Conservation (phyloP, 1,284 basidiomycete genomes). For the Hymenochaete sp. region DNA sequence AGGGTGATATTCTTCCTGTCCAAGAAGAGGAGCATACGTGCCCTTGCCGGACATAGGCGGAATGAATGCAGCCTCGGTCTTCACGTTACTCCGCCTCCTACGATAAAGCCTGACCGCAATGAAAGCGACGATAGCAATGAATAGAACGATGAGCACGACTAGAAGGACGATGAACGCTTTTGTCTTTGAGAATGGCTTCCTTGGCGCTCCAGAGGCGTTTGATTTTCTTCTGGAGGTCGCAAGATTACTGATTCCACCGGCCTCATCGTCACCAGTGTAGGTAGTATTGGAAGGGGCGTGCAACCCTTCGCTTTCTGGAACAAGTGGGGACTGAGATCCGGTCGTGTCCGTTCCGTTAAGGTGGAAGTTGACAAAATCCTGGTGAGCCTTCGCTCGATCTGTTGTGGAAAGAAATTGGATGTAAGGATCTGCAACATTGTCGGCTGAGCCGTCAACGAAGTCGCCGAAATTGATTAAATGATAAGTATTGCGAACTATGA, state of each 20-base stretch:
- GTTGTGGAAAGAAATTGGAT: constrained; percentile 39
- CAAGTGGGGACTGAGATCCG: constrained; percentile 15
- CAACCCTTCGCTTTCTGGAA: constrained; percentile 8
- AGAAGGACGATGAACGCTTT: constrained; percentile 9
- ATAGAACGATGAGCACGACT: not conserved
- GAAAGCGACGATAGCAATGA: constrained; percentile 2
- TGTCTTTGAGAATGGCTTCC: not conserved
- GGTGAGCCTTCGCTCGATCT: constrained; percentile 37
- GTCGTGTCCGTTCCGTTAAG: constrained; percentile 41
- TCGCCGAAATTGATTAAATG: constrained; percentile 27
- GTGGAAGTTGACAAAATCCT: constrained; percentile 44
- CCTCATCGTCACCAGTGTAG: not conserved
- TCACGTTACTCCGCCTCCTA: constrained; percentile 3
- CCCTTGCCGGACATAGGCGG: constrained; percentile 1
- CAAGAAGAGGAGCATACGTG: constrained; percentile 17
- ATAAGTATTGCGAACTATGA: constrained; percentile 21
- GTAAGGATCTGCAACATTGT: constrained; percentile 37
- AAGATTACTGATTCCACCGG: not conserved
- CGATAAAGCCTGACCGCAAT: not conserved
- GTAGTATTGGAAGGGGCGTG: not conserved
- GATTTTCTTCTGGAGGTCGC: too few relatives aligned
- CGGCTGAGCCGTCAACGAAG: constrained; percentile 23
- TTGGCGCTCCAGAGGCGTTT: not conserved
- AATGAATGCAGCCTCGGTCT: not conserved
- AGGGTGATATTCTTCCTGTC: too few relatives aligned